Evolutionary conservation across 352 stramenopile species (phyloP).

Genomic region (Hyaloperonospora arabidopsidis): DNA sequence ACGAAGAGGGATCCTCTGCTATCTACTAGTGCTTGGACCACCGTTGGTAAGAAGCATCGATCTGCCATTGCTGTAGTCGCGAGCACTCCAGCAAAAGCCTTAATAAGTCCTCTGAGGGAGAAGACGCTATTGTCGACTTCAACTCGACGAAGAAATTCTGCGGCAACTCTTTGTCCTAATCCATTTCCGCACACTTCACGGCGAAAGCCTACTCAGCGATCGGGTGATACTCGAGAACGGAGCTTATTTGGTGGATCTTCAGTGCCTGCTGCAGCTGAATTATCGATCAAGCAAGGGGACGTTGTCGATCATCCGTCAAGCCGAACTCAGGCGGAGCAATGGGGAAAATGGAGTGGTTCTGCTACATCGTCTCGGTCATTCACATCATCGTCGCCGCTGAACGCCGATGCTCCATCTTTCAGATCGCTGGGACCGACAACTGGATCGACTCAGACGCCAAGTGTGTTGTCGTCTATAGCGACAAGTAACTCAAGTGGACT

Average conservation of each 20-base stretch:
- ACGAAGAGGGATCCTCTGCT: slow-evolving; percentile 1
- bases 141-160: slow-evolving; percentile 7
- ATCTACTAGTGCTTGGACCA: slow-evolving; percentile 52
- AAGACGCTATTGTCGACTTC: slow-evolving; percentile 1
- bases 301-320: slow-evolving; percentile 4
- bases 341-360: slow-evolving; percentile 13
- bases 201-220: slow-evolving; percentile 12
- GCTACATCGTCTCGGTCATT: slow-evolving; percentile 10
- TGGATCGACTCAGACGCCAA: slow-evolving; percentile 10
- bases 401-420: slow-evolving; percentile 19
- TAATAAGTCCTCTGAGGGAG: slow-evolving; percentile 8
- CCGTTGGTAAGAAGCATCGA: slow-evolving; percentile 62
- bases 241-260: slow-evolving; percentile 4
- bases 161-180: slow-evolving; percentile 8
- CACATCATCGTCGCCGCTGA: slow-evolving; percentile 16
- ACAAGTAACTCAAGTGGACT: slow-evolving; percentile 8
- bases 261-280: neutral
- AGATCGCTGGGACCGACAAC: slow-evolving; percentile 12
- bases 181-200: slow-evolving; percentile 7
- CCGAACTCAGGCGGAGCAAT: slow-evolving; percentile 13
- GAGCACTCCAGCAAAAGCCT: slow-evolving; percentile 2
- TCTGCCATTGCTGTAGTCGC: slow-evolving; percentile 13
- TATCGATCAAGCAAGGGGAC: slow-evolving; percentile 3
- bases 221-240: slow-evolving; percentile 5
- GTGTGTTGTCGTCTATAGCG: slow-evolving; percentile 1